Conservation (phyloP, 2,329 filamentous ascomycete species). For the Fusarium ambrosium region DNA sequence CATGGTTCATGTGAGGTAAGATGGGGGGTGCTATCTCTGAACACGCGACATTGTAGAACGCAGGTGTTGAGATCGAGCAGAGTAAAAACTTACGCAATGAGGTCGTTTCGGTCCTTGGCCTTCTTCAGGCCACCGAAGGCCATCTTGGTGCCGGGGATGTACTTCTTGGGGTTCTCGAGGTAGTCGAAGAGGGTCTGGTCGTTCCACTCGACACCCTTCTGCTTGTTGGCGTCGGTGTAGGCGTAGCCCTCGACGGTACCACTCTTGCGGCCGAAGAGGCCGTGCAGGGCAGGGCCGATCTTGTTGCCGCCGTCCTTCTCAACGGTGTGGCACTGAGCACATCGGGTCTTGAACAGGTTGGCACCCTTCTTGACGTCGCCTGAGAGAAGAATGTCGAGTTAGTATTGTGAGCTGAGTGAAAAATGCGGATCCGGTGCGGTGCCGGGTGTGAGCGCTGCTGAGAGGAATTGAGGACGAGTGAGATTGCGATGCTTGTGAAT, state of each 20-base stretch:
- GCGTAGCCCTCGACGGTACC: conserved; percentile 92
- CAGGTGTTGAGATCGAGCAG: neutral
- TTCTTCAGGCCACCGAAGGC: conserved; percentile 99
- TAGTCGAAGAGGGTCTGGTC: conserved; percentile 92
- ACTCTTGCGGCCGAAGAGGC: conserved; percentile 96
- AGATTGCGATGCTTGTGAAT: conserved; percentile 6
- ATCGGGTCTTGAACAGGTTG: conserved; percentile 99
- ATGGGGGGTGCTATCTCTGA: too few species aligned
- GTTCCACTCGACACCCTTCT: conserved; percentile 91
- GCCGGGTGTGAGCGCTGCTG: neutral
- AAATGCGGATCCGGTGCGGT: neutral
- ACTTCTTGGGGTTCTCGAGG: conserved; percentile 99
- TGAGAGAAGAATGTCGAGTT: conserved; percentile 67
- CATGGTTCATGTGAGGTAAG: neutral
- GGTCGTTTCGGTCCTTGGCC: conserved; percentile 98
- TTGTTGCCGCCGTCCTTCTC: conserved; percentile 94
- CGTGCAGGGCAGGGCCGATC: conserved; percentile 96
- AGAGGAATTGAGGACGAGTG: neutral
- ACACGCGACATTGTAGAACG: neutral
- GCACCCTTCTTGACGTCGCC: conserved; percentile 97
- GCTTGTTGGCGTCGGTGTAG: conserved; percentile 99
- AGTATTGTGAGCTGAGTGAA: conserved; percentile 38
- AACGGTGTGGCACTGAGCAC: conserved; percentile 98
- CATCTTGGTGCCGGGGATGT: conserved; percentile 99
- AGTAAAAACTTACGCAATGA: conserved; percentile 84